Evolutionary conservation across 2,329 filamentous ascomycete genomes (phyloP), one percentile per base, ranked within the genome.

Genomic region (Chalaropsis ovoidea): DNA sequence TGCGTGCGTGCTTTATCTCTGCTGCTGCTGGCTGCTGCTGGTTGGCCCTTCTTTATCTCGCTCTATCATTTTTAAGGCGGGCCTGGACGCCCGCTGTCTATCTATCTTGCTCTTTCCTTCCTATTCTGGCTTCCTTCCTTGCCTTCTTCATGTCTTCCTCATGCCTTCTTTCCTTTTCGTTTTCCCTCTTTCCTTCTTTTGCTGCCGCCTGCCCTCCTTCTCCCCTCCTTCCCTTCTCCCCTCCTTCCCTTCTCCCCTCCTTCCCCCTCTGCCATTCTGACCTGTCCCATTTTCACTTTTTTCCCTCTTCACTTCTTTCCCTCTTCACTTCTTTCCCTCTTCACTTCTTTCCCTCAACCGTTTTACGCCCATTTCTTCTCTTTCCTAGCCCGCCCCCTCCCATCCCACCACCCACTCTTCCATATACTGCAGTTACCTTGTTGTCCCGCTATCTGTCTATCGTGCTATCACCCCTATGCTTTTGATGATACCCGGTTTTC

Each of bases 371-470:
- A 39, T 39, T 39, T 6, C 35, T 7, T 39, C 35, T 39, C 35
- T 7, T 39, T 39, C 35, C 31, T 35, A 3, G 31, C 31, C 31
- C 7, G 31, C 7, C 35, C 35, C 35, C 35, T 39, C 35, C 35
- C 35, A 6, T 39, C 35, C 35, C 35, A 39, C 2, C 8, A n/a
- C 35, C 35, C 35, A 39, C 35, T 39, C 35, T 47, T 4, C 3
- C n/a, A 19, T 47, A 47, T 3, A 47, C 43, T 47, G 54, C 54
- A 58, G 8, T 22, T 58, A 19, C 54, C 54, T 49, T 63, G 45
- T 54, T 64, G 35, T 60, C 24, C 17, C 60, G 68, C 65, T 65
- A 47, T 62, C 64, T 22, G 64, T 65, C 3, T 54, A 19, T 63
- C 41, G 19, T 35, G 24, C 19, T 35, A 58, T 39, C 27, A 58